Evolutionary conservation across 768 basidiomycete genomes (phyloP).

Genomic region (Suillus americanus): DNA sequence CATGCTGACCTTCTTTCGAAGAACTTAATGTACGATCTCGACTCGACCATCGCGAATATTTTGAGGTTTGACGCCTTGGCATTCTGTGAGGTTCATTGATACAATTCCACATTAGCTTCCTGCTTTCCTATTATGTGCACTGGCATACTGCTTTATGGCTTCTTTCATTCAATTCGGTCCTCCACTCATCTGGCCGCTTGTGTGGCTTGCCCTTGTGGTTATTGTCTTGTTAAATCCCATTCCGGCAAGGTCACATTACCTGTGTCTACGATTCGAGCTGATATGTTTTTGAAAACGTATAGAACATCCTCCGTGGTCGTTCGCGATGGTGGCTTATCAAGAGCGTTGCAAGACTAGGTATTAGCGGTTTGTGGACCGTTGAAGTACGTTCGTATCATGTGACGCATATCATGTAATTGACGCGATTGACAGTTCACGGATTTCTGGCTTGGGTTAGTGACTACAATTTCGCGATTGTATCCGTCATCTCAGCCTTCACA

Average conservation of each 20-base stretch:
- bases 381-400: slow-evolving; percentile 49
- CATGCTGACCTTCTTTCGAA: slow-evolving; percentile 21
- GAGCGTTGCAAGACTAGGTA: slow-evolving; percentile 58
- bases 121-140: slow-evolving; percentile 68
- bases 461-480: not conserved
- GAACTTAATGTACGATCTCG: slow-evolving; percentile 71
- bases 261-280: not conserved
- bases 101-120: slow-evolving; percentile 56
- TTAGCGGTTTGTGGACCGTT: slow-evolving; percentile 69
- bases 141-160: slow-evolving; percentile 83
- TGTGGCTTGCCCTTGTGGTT: slow-evolving; percentile 71
- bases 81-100: slow-evolving; percentile 7
- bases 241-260: slow-evolving; percentile 40
- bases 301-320: slow-evolving; percentile 38
- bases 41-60: slow-evolving; percentile 77
- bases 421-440: slow-evolving; percentile 60
- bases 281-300: slow-evolving; percentile 28
- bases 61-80: slow-evolving; percentile 46
- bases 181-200: slow-evolving; percentile 76
- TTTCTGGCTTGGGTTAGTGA: slow-evolving; percentile 83
- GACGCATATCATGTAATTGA: slow-evolving; percentile 11
- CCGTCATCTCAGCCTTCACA: slow-evolving; percentile 26
- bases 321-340: slow-evolving; percentile 78
- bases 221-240: slow-evolving; percentile 75
- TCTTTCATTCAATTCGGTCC: slow-evolving; percentile 70